Evolutionary conservation across 495 filamentous ascomycete species (phyloP).

Genomic region (Neurospora intermedia): DNA sequence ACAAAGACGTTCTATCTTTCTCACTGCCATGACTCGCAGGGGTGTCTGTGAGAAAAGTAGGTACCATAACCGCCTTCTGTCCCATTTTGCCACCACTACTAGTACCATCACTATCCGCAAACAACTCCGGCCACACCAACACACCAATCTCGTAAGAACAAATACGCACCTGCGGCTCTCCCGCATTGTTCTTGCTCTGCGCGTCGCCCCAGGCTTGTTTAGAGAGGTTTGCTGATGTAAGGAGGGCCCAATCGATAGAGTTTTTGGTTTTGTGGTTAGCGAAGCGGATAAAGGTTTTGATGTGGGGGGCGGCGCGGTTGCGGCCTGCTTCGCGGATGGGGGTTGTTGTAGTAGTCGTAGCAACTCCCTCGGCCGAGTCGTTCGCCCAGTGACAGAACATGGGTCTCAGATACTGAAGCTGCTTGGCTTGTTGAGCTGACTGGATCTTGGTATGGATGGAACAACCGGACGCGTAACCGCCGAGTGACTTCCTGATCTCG

Average conservation of each 20-base stretch:
- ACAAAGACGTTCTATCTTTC: neutral
- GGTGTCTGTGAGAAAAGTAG: conserved; percentile 52
- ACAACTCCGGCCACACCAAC: conserved; percentile 70
- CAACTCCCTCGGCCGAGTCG: conserved; percentile 30
- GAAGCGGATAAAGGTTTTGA: conserved; percentile 83
- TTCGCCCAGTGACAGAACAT: conserved; percentile 63
- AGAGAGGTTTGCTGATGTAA: conserved; percentile 79
- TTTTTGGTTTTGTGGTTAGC: conserved; percentile 45
- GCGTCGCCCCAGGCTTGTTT: conserved; percentile 83
- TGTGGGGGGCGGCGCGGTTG: conserved; percentile 76
- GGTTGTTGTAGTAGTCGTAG: neutral
- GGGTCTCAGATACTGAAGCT: conserved; percentile 62
- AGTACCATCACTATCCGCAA: conserved; percentile 17
- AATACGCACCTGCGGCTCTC: conserved; percentile 50
- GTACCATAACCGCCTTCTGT: conserved; percentile 48
- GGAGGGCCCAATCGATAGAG: conserved; percentile 86
- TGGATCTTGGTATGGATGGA: conserved; percentile 77
- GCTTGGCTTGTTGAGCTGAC: conserved; percentile 56
- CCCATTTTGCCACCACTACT: neutral
- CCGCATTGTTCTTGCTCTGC: conserved; percentile 19
- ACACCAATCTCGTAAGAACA: conserved; percentile 83
- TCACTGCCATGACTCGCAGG: conserved; percentile 17
- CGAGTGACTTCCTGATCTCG: conserved; percentile 68
- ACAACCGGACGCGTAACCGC: conserved; percentile 66
- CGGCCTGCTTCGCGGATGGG: conserved; percentile 39